These are phyloP conservation scores for Pythium utonaiense DNA, from an alignment of 352 stramenopile genomes.

Conservation along the genomic window DNA sequence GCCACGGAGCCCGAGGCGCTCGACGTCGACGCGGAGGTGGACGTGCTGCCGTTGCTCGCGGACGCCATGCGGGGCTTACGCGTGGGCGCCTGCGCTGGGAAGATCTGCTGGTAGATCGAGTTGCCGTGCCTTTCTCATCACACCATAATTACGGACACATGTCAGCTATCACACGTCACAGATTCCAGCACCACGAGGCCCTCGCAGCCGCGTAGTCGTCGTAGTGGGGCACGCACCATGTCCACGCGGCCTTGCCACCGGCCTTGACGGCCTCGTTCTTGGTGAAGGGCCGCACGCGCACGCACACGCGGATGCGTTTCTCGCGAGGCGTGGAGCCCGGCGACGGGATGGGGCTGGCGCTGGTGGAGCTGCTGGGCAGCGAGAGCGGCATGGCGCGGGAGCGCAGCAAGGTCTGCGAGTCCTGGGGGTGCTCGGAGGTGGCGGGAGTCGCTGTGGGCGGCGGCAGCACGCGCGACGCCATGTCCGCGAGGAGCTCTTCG, in stretches of 20 bases:
- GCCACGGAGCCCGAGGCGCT: not conserved
- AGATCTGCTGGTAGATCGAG: conserved; percentile 88
- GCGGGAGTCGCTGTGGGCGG: not conserved
- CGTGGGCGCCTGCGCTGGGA: conserved; percentile 48
- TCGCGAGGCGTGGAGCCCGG: conserved; percentile 24
- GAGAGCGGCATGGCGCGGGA: not conserved
- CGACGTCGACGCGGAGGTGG: conserved; percentile 3
- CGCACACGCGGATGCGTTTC: conserved; percentile 79
- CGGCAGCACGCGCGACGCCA: conserved; percentile 3
- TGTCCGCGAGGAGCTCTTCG: not conserved
- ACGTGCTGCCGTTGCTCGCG: conserved; percentile 2
- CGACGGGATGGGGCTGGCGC: not conserved
- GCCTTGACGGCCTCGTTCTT: conserved; percentile 65
- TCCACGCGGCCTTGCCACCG: conserved; percentile 77
- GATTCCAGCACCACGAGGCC: no score
- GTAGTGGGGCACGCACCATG: conserved; percentile 54
- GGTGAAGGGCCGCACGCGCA: conserved; percentile 73
- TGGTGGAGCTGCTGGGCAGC: not conserved
- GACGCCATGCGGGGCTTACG: conserved; percentile 7
- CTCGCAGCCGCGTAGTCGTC: no score
- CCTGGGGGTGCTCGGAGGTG: not conserved
- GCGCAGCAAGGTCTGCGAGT: not conserved
- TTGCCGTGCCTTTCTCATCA: conserved; percentile 60
- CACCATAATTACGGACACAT: not conserved
- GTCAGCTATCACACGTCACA: not conserved